A percentile compares a stretch with the other conserved stretches of the same genome.
Evolutionary conservation across 2,329 filamentous ascomycete species (phyloP).

Genomic region (Chalara sp.): DNA sequence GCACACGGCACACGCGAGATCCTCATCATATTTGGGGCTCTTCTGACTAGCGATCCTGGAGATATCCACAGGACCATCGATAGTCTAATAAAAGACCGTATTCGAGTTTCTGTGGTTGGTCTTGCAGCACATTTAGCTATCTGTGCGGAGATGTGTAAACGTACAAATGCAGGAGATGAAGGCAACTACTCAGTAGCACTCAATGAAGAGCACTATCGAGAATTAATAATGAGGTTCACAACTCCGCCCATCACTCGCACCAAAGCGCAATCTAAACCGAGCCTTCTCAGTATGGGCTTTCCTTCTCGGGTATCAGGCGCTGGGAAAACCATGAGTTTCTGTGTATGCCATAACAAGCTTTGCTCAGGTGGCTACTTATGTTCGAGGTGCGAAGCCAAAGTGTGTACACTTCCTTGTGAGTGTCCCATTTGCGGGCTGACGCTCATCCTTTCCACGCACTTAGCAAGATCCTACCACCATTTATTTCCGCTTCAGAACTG

Average conservation of each 20-base stretch:
- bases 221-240: conserved; percentile 82
- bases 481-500: conserved; percentile 87
- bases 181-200: conserved; percentile 76
- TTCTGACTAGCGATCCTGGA: conserved; percentile 85
- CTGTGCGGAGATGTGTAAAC: conserved; percentile 80
- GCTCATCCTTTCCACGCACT: conserved; percentile 86
- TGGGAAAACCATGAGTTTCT: conserved; percentile 61
- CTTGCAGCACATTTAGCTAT: conserved; percentile 89
- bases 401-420: conserved; percentile 83
- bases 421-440: conserved; percentile 90
- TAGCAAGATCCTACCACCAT: conserved; percentile 90
- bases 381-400: conserved; percentile 80
- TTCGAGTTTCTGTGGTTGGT: conserved; percentile 84
- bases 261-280: conserved; percentile 48
- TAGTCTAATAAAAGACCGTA: conserved; percentile 70
- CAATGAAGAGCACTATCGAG: conserved; percentile 80
- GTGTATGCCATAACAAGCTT: conserved; percentile 83
- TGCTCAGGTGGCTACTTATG: conserved; percentile 83
- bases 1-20: conserved; percentile 91
- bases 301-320: conserved; percentile 76
- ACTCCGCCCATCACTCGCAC: conserved; percentile 80
- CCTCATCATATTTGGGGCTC: conserved; percentile 83
- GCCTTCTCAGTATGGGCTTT: conserved; percentile 95
- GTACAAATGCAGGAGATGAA: conserved; percentile 76
- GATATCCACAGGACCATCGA: conserved; percentile 90